phyloP scores from a whole-genome alignment of 768 basidiomycete genomes.

The Lentinula sp. region DNA sequence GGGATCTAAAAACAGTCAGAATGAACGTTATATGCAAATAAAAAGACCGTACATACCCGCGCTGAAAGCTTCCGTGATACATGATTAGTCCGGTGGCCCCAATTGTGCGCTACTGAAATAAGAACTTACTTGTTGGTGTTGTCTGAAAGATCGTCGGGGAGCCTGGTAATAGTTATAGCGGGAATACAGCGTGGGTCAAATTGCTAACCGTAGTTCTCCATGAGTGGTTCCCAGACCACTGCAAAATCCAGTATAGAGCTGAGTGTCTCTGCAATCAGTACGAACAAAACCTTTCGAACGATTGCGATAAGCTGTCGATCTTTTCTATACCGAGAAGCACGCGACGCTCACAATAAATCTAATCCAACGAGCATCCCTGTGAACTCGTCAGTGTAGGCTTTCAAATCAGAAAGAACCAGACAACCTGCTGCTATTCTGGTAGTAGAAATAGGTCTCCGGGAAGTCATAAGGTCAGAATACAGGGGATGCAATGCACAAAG shows the following conservation, averaged over 20 bases:
- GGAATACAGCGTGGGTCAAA: constrained; percentile 11
- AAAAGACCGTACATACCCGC: not conserved
- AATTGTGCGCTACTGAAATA: not conserved
- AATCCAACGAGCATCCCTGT: constrained; percentile 2
- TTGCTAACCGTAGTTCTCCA: constrained; percentile 9
- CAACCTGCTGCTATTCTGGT: not conserved
- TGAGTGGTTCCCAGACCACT: constrained; percentile 15
- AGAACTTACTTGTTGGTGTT: not conserved
- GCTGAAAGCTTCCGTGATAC: not conserved
- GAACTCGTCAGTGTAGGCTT: not conserved
- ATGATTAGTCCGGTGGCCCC: not conserved
- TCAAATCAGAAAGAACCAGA: not conserved
- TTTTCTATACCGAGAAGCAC: not conserved
- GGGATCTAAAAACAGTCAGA: constrained; percentile 18
- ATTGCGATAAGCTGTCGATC: not conserved
- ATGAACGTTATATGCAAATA: not conserved
- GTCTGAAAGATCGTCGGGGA: not conserved
- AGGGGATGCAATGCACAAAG: not conserved
- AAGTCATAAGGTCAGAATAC: not conserved
- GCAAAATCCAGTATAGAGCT: constrained; percentile 12
- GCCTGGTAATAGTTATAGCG: constrained; percentile 8
- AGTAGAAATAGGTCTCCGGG: not conserved
- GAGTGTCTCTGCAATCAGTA: constrained; percentile 14
- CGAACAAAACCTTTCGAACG: constrained; percentile 9
- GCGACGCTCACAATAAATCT: not conserved